A percentile compares a stretch with the other conserved stretches of the same genome.
Conservation (phyloP, 331 rosid species). For the Pyrus hybrid region DNA sequence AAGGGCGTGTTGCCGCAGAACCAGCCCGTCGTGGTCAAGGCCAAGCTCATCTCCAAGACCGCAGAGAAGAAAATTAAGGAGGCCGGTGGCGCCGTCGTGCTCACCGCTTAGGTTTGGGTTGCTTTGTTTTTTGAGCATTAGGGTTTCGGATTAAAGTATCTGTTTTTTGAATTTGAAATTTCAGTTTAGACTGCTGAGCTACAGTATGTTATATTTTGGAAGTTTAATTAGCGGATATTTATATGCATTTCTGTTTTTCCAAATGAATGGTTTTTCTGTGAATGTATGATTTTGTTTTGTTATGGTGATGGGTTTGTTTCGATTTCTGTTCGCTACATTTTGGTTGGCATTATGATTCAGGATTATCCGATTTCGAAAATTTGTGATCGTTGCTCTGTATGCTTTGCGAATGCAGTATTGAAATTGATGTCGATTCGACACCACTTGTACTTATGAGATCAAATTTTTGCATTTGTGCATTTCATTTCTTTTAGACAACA, state of each 20-base stretch:
- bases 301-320: background rate
- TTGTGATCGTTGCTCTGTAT: background rate
- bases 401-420: background rate
- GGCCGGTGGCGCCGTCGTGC: slow-evolving; percentile 76
- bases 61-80: slow-evolving; percentile 94
- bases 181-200: background rate
- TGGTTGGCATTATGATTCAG: background rate
- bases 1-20: slow-evolving; percentile 53
- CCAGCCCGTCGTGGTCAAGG: slow-evolving; percentile 71
- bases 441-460: background rate
- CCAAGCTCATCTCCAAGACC: slow-evolving; percentile 67
- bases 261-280: background rate
- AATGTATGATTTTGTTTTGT: background rate
- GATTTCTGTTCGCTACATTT: background rate
- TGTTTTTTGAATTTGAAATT: background rate
- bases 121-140: background rate
- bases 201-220: background rate
- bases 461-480: background rate
- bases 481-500: background rate
- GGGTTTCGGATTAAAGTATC: background rate
- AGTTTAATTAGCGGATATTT: background rate
- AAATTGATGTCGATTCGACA: too few species aligned
- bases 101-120: slow-evolving; percentile 57
- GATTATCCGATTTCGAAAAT: background rate
- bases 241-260: background rate